Evolutionary conservation across 768 basidiomycete species (phyloP).

Genomic region (Mrakia blollopis): DNA sequence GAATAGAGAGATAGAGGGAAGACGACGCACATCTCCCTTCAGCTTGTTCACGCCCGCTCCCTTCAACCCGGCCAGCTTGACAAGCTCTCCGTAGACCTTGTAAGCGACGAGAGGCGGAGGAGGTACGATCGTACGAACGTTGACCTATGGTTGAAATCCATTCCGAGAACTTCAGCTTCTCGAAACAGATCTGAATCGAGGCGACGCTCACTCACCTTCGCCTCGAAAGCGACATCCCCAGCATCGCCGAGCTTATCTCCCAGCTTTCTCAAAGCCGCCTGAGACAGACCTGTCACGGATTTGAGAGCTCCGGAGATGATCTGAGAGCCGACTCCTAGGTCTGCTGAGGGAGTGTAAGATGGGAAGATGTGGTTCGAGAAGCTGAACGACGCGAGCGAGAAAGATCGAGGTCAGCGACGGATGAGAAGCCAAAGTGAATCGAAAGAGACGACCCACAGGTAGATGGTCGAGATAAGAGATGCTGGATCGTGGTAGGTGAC

Average conservation of each 20-base stretch:
- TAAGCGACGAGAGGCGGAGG: slow-evolving; percentile 47
- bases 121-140: slow-evolving; percentile 65
- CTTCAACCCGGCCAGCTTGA: slow-evolving; percentile 62
- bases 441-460: slow-evolving; percentile 31
- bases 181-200: background rate
- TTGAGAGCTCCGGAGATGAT: slow-evolving; percentile 50
- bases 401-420: slow-evolving; percentile 38
- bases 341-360: slow-evolving; percentile 59
- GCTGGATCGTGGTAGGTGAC: slow-evolving; percentile 61
- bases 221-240: slow-evolving; percentile 81
- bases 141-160: slow-evolving; percentile 47
- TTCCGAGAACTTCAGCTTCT: no score
- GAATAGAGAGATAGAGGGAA: background rate
- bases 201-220: slow-evolving; percentile 46
- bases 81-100: slow-evolving; percentile 62
- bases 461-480: slow-evolving; percentile 54
- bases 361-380: slow-evolving; percentile 69
- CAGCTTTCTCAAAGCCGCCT: slow-evolving; percentile 39
- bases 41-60: slow-evolving; percentile 70
- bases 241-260: slow-evolving; percentile 74
- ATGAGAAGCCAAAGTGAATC: slow-evolving; percentile 46
- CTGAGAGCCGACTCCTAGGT: slow-evolving; percentile 47
- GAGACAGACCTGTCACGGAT: slow-evolving; percentile 41
- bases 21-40: slow-evolving; percentile 54
- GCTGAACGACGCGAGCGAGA: slow-evolving; percentile 51